Evolutionary conservation across 495 filamentous ascomycete species (phyloP), one percentile per base, ranked within the genome.

Genomic region (Letharia lupina): DNA sequence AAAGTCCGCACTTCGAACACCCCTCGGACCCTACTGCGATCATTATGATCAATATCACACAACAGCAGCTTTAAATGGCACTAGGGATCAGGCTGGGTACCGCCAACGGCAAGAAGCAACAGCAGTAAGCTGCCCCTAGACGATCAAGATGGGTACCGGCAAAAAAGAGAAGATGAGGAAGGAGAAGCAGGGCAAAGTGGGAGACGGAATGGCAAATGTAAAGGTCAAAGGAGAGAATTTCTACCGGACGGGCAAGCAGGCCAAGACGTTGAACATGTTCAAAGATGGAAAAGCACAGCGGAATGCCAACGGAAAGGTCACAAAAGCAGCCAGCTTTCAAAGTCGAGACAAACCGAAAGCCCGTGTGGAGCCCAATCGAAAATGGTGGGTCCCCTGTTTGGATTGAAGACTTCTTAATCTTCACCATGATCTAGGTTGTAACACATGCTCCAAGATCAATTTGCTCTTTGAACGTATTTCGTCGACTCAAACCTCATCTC

Each of bases 141-240:
- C 20, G 16, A 23, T 54, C 69, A 84, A 65, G 64, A 98, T 98
- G 94, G 95, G 95, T 79, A 92, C 89, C 60, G 88, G 86, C 70
- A 98, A 98, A 84, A 98, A 97, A 79, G 94, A 98, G 76, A 86
- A 83, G 68, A 80, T 79, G 73, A 87, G 94, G 75, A 87, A 88
- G 77, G 82, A 81, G 82, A 81, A 91, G 70, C 84, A 96, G 81
- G 91, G 91, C 61, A 91, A 92, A 81, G 79, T 79, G 60, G 83
- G 82, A 66, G 87, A 91, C 83, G 92, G 91, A 71, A 93, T 93
- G 89, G 81, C 75, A 66, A 96, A 98, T 79, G 91, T 97, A 63
- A 90, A 87, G 74, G 80, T 84, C 67, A 98, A 98, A 77, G 94
- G 95, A 75, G 95, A 97, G 82, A 96, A 96, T 76, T 96, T 96